Evolutionary conservation across 2,329 filamentous ascomycete genomes (phyloP), one percentile per base, ranked within the genome.

Genomic region (Phaeosphaeria sp.): DNA sequence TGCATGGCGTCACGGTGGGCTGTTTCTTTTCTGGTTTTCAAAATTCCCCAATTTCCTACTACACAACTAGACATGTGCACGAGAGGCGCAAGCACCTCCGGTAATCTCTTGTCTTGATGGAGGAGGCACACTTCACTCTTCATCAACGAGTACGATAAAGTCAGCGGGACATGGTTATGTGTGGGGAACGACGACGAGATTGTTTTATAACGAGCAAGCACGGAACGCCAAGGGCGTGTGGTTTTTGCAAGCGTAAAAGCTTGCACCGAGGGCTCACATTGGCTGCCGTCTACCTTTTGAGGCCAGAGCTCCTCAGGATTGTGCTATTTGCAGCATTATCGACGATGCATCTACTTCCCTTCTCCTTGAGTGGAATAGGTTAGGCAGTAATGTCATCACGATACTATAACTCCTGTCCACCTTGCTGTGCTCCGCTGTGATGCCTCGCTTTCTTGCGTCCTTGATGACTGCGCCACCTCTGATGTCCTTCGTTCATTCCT

Each of bases 1-100:
- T 76, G 74, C 74, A 75, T 67, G 74, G 74, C 67, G 74, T 77
- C 66, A 58, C 54, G 71, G 71, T 63, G 60, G 68, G 67, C 53
- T 63, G 64, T 65, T 63, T 57, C 51, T 61, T 63, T 63, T 57
- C n/a, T 39, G 39, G 60, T 46, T 65, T 69, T 64, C 58, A 65
- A 74, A 75, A 65, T 64, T 64, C 58, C 57, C 58, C 59, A 74
- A 67, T 65, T 64, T 64, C 54, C 57, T 60, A 66, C 57, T 57
- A 66, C 61, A 67, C 65, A 65, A 69, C 64, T 72, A 72, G 71
- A 75, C 67, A 70, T 68, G 61, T 67, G 71, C 66, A 71, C 63
- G 55, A 61, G 65, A 60, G 68, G 62, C 65, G 66, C 61, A 56
- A 64, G 57, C 49, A 57, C 59, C 63, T 67, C 67, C 62, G 59